phyloP scores from a whole-genome alignment of 2,329 filamentous ascomycete species.

The Dissoconium aciculare region DNA sequence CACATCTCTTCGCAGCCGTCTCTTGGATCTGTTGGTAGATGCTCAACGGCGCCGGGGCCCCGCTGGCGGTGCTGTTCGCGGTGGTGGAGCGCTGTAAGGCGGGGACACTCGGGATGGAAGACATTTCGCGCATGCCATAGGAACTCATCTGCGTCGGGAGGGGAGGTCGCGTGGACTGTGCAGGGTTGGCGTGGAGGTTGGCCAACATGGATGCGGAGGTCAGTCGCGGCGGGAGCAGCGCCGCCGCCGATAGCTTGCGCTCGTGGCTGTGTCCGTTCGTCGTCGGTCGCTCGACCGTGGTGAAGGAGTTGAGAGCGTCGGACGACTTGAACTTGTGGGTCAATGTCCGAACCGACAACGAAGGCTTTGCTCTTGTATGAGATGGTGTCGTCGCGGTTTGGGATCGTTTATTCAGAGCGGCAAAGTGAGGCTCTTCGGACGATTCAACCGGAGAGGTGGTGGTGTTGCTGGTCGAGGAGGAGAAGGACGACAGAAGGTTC shows the following conservation, averaged over 20 bases:
- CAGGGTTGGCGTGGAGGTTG: constrained; percentile 4
- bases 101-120: background rate
- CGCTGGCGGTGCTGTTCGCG: constrained; percentile 1
- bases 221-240: constrained; percentile 2
- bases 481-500: too few species aligned
- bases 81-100: constrained; percentile 3
- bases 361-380: background rate
- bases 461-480: background rate
- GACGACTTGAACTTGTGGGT: constrained; percentile 12
- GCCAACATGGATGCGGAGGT: constrained; percentile 9
- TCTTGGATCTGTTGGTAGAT: constrained; percentile 63
- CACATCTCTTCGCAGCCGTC: constrained; percentile 78
- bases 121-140: background rate
- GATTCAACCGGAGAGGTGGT: constrained; percentile 1
- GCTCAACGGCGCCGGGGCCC: constrained; percentile 25
- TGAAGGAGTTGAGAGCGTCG: constrained; percentile 8
- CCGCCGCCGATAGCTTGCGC: constrained; percentile 3
- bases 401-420: background rate
- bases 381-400: background rate
- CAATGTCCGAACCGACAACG: constrained; percentile 2
- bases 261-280: constrained; percentile 1
- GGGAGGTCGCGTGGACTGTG: constrained; percentile 1
- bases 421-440: too few species aligned
- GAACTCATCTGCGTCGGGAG: constrained; percentile 2
- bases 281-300: background rate